Evolutionary conservation across 164 flowering plant genomes (phyloP).

Genomic region (Chloranthus sessilifolius): DNA sequence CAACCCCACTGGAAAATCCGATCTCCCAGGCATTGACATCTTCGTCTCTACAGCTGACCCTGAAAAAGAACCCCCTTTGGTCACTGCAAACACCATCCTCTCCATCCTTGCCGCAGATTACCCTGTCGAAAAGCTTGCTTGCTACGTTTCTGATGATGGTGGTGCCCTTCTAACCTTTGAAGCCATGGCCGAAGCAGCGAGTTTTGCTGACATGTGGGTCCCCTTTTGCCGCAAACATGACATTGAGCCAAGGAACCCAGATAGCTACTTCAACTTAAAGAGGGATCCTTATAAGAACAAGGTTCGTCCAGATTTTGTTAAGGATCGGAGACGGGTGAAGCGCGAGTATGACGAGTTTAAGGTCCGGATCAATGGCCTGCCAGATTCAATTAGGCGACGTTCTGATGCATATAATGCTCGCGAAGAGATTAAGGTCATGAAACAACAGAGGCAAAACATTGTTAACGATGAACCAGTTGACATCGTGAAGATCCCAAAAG

Average conservation of each 20-base stretch:
- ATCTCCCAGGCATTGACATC: conserved; percentile 84
- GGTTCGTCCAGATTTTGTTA: conserved; percentile 60
- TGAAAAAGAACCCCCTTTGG: conserved; percentile 89
- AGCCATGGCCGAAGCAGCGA: conserved; percentile 89
- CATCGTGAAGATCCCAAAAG: conserved; percentile 46
- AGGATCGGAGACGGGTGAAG: conserved; percentile 69
- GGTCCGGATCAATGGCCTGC: conserved; percentile 63
- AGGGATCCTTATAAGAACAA: conserved; percentile 73
- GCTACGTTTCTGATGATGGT: conserved; percentile 96
- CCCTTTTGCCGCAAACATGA: conserved; percentile 81
- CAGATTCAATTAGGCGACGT: conserved; percentile 68
- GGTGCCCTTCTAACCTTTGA: conserved; percentile 90
- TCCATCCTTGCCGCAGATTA: conserved; percentile 89
- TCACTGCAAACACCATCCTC: conserved; percentile 86
- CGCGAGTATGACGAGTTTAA: conserved; percentile 84
- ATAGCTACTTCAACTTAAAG: conserved; percentile 56
- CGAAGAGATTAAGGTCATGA: conserved; percentile 67
- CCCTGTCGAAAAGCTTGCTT: conserved; percentile 86
- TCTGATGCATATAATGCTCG: conserved; percentile 73
- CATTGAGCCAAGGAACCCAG: conserved; percentile 82
- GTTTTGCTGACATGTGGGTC: conserved; percentile 75
- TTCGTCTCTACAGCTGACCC: conserved; percentile 98
- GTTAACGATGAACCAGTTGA: conserved; percentile 36
- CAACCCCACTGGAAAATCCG: conserved; percentile 73
- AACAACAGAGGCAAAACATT: conserved; percentile 44